phyloP scores from a whole-genome alignment of 2,329 filamentous ascomycete genomes.

The Aspergillus viridinutans region DNA sequence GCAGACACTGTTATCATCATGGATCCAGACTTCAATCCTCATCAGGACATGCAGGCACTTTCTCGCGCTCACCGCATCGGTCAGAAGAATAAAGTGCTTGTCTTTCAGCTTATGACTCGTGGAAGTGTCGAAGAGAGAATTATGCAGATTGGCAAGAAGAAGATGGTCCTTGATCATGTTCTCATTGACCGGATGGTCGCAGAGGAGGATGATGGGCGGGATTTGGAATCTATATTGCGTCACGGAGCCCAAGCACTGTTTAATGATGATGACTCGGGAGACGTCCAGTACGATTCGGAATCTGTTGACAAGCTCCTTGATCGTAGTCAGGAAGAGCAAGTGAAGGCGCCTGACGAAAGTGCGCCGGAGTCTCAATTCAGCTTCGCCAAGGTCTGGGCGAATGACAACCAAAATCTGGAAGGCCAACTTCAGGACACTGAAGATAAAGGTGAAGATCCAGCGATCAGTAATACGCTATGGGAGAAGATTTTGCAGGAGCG shows the following conservation, averaged over 20 bases:
- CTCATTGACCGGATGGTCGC: conserved; percentile 88
- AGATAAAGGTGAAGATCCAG: conserved; percentile 39
- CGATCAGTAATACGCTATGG: conserved; percentile 71
- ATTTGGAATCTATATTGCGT: conserved; percentile 81
- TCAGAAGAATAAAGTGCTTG: conserved; percentile 91
- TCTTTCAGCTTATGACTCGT: conserved; percentile 90
- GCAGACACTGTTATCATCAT: conserved; percentile 98
- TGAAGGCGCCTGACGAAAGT: conserved; percentile 58
- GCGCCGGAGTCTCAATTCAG: conserved; percentile 77
- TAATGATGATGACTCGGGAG: conserved; percentile 62
- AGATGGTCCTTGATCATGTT: conserved; percentile 92
- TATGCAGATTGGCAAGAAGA: conserved; percentile 89
- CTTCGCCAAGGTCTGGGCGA: conserved; percentile 88
- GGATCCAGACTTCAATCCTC: conserved; percentile 95
- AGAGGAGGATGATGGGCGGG: conserved; percentile 71
- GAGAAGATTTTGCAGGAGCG: conserved; percentile 82
- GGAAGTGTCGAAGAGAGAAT: conserved; percentile 91
- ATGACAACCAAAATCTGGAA: conserved; percentile 66
- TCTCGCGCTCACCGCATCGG: conserved; percentile 94
- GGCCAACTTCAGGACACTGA: conserved; percentile 56
- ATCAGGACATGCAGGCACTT: conserved; percentile 94
- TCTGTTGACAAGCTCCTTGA: conserved; percentile 91
- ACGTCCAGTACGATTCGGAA: conserved; percentile 75
- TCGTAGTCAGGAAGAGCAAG: conserved; percentile 73
- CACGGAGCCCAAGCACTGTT: conserved; percentile 87